Evolutionary conservation across 2,329 filamentous ascomycete genomes (phyloP), one percentile per base, ranked within the genome.

Genomic region (Thielaviopsis musarum): DNA sequence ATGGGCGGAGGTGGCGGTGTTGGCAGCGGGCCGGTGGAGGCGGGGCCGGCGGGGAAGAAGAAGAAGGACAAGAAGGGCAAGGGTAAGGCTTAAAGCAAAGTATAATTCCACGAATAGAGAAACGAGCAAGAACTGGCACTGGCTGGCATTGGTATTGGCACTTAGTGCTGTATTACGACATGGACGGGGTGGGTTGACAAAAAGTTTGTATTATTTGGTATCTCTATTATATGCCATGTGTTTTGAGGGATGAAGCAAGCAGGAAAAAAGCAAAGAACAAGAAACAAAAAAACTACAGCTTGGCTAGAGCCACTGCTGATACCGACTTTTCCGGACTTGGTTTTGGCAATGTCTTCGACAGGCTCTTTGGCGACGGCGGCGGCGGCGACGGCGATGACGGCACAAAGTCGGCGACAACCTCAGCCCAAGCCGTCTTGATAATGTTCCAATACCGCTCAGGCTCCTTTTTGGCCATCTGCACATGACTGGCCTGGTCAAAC

Each of bases 51-150:
- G 62, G 69, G 66, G 60, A 72, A 68, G 68, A 71, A 73, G 67
- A 75, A 74, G 68, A 78, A 77, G 69, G 73, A 74, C 28, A 78
- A 77, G 70, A 74, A 74, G 64, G 69, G 69, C 5, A 78, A 76
- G 69, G 74, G 72, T 4, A 76, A 73, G 68, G 66, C 67, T 15
- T 69, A 65, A 68, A n/a, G 12, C 19, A 12, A 48, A 12, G 30
- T 45, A 17, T 17, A 45, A 17, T 54, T 34, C 26, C n/a, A 54
- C 26, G 26, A 28, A 54, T n/a, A 30, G 34, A 54, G 26, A 19
- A 30, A 30, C 24, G n/a, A 52, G 51, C 2, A 28, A 52, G 38
- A 57, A 19, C 24, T 22, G 24, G 24, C 22, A 10, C 19, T 5
- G 26, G 38, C 10, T 41, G 34, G 34, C 10, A 5, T 41, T 41